Evolutionary conservation across 2,329 filamentous ascomycete genomes (phyloP).

Genomic region (Phialophora tarda): DNA sequence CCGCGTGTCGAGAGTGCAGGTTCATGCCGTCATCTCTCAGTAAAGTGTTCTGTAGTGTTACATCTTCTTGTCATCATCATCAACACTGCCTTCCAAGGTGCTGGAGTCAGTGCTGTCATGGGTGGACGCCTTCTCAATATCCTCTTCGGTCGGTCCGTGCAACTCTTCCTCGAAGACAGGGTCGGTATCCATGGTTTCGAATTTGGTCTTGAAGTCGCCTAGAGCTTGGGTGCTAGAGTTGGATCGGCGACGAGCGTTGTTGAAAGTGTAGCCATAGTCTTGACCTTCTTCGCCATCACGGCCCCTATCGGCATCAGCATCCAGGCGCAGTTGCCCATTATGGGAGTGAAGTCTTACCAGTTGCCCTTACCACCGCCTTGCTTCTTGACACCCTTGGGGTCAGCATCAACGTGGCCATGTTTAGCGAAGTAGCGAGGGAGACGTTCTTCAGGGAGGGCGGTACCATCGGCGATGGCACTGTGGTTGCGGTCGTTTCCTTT

Average conservation of each 20-base stretch:
- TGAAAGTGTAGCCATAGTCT: constrained; percentile 81
- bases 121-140: constrained; percentile 54
- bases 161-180: constrained; percentile 89
- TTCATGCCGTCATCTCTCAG: constrained; percentile 23
- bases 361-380: constrained; percentile 90
- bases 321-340: constrained; percentile 8
- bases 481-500: constrained; percentile 95
- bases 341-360: constrained; percentile 67
- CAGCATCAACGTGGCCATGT: constrained; percentile 75
- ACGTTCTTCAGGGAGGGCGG: constrained; percentile 70
- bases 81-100: constrained; percentile 62
- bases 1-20: constrained; percentile 31
- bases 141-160: constrained; percentile 69
- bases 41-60: constrained; percentile 41
- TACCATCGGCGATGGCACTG: constrained; percentile 76
- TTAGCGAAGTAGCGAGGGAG: constrained; percentile 94
- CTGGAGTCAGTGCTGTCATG: constrained; percentile 60
- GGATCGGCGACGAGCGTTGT: constrained; percentile 86
- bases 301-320: constrained; percentile 66
- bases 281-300: constrained; percentile 80
- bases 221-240: constrained; percentile 82
- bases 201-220: constrained; percentile 92
- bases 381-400: constrained; percentile 97
- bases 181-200: constrained; percentile 86
- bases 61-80: constrained; percentile 59